Evolutionary conservation across 2,329 filamentous ascomycete species (phyloP), one percentile per base, ranked within the genome.

Genomic region (Cryphonectria naterciae): DNA sequence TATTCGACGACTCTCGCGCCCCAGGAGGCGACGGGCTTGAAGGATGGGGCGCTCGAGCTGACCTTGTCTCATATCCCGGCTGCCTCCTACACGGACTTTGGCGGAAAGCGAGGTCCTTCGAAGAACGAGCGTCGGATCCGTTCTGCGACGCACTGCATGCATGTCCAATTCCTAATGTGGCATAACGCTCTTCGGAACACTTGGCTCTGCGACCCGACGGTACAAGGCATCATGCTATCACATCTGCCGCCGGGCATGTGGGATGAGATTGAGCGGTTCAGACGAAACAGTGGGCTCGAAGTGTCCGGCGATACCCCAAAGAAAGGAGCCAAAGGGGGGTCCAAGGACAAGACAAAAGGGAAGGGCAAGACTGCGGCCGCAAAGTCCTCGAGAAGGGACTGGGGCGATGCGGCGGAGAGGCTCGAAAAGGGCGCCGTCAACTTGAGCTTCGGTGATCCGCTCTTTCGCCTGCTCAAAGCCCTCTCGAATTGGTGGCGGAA

Each of bases 401-500:
- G 94, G 94, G 87, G 89, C 7, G 82, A 86, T 15, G 88, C 88
- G 7, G 92, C 94, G 0, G 86, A 91, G 69, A 88, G 87, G 58
- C 81, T 94, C 1, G 93, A 95, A 75, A 87, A 87, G 32, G 92
- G 91, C 0, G 85, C 86, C 37, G 88, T 92, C 4, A 92, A 97
- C 76, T 87, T 95, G 84, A 96, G 93, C 78, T 88, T 90, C 58
- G 93, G 93, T 0, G 95, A 98, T 79, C 94, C 95, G 0, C 81
- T 97, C 6, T 87, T 95, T 68, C 86, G 91, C 32, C 83, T 98
- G 4, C 85, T 98, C 77, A 92, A 92, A 76, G 85, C 89, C 4
- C 82, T 99, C n/a, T 85, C 91, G 13, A 87, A 90, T 1, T 98
- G 94, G 85, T 99, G 96, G 96, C 94, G 91, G 78, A 92, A 94